These are phyloP conservation scores for Brassica napus DNA, from an alignment of 345 rosid genomes.

Conservation along the genomic window DNA sequence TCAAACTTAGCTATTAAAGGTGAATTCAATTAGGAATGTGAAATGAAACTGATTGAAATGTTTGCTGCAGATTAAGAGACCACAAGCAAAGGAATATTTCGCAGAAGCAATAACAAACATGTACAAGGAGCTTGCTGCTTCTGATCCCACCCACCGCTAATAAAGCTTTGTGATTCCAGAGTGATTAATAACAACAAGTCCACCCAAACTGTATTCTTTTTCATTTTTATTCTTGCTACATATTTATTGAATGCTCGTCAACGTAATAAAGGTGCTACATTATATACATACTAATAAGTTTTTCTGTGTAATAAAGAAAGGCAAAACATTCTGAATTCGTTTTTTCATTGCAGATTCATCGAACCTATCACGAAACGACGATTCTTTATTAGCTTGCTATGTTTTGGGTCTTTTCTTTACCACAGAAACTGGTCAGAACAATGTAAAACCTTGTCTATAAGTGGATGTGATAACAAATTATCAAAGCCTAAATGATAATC, in stretches of 20 bases:
- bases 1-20: background rate
- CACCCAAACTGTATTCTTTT: conserved; percentile 18
- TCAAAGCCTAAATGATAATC: background rate
- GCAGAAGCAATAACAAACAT: conserved; percentile 63
- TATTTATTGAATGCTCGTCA: conserved; percentile 25
- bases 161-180: conserved; percentile 28
- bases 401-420: background rate
- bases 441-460: background rate
- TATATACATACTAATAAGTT: background rate
- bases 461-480: background rate
- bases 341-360: background rate
- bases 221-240: conserved; percentile 4
- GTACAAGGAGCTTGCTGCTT: conserved; percentile 66
- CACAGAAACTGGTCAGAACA: background rate
- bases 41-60: background rate
- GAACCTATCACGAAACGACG: background rate
- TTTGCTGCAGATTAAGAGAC: conserved; percentile 77
- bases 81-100: conserved; percentile 88
- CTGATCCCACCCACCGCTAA: conserved; percentile 53
- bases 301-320: background rate
- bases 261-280: conserved; percentile 29
- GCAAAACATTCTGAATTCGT: background rate
- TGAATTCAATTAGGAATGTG: background rate
- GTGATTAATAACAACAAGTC: conserved; percentile 14
- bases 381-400: background rate